Percentiles rank a stretch among this genome's conserved stretches.
phyloP scores from a whole-genome alignment of 148 eudicot genomes.

The Talinum fruticosum region DNA sequence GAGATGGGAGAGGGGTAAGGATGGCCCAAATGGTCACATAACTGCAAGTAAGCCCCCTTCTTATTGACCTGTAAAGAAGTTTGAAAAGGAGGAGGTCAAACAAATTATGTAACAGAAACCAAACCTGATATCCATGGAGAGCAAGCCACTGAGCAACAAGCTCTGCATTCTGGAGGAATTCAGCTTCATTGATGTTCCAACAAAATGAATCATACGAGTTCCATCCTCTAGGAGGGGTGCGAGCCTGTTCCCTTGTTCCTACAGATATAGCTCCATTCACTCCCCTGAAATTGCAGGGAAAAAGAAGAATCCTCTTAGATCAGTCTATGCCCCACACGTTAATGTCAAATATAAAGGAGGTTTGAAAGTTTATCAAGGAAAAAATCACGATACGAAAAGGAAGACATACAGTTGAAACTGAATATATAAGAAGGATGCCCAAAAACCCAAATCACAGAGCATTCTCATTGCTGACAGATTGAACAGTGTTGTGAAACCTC shows the following conservation, averaged over 20 bases:
- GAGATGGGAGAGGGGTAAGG: too few species aligned
- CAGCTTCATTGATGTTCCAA: constrained; percentile 1
- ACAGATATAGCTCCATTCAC: neutral
- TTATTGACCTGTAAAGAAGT: neutral
- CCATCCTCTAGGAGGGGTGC: constrained; percentile 11
- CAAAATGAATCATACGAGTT: constrained; percentile 15
- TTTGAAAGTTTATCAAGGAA: neutral
- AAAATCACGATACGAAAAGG: neutral
- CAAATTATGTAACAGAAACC: neutral
- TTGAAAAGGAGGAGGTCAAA: neutral
- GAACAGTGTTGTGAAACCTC: neutral
- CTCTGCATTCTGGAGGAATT: constrained; percentile 6
- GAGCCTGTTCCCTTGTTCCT: neutral
- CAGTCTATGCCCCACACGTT: too few species aligned
- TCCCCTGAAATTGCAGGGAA: neutral
- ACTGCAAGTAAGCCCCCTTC: too few species aligned
- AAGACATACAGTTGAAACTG: neutral
- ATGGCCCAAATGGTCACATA: too few species aligned
- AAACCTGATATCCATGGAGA: constrained; percentile 13
- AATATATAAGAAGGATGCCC: neutral
- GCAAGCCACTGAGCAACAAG: constrained; percentile 8
- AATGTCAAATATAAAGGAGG: too few species aligned
- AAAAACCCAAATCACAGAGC: neutral
- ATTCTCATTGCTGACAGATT: neutral
- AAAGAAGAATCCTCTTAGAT: neutral